Evolutionary conservation across 192 early-diverging fungal species (phyloP).

Genomic region (Anaeromyces robustus): DNA sequence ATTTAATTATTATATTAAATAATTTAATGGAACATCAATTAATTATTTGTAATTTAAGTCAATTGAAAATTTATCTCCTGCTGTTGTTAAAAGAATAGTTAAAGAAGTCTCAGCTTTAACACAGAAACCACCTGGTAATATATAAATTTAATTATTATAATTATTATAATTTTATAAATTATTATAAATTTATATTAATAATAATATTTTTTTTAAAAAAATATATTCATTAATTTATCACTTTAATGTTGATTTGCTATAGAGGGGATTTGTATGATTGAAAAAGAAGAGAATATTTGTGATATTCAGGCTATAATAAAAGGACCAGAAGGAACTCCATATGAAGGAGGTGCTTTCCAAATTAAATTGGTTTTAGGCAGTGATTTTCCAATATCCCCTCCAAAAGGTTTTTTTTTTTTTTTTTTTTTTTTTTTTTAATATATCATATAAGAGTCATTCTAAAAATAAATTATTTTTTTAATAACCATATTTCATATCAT

Average conservation of each 20-base stretch:
- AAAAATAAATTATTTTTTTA: no score
- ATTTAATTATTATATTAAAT: no score
- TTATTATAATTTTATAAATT: no score
- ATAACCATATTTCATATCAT: no score
- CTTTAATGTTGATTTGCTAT: no score
- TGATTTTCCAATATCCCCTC: conserved; percentile 68
- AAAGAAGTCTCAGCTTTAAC: background rate
- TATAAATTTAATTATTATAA: no score
- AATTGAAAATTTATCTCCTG: background rate
- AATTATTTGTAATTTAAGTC: background rate
- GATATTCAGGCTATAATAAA: background rate
- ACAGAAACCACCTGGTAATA: background rate
- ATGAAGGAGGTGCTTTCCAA: conserved; percentile 60
- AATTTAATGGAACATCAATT: no score
- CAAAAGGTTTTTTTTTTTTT: conserved; percentile 38
- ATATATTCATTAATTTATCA: no score
- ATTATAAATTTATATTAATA: no score
- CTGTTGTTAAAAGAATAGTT: background rate
- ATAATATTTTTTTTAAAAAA: no score
- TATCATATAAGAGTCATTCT: no score
- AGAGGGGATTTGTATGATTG: background rate
- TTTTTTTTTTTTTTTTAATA: no score
- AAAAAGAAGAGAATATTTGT: background rate
- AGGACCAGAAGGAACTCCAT: conserved; percentile 59
- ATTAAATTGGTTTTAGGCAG: conserved; percentile 49